Conservation (phyloP, 345 rosid species). For the Eucalyptus curtisii region DNA sequence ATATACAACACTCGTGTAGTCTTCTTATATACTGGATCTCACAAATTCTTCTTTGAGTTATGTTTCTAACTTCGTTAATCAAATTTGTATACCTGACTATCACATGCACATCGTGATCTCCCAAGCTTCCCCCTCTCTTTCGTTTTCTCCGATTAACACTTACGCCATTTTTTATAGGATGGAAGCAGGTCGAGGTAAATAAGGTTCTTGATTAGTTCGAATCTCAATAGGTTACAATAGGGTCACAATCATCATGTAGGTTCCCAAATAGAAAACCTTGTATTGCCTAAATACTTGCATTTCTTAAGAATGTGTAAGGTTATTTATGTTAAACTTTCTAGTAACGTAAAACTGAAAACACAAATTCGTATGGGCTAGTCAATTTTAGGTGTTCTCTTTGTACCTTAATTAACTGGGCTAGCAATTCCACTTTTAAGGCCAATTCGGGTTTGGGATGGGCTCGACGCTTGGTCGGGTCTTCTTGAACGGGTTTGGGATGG, state of each 20-base stretch:
- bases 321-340: background rate
- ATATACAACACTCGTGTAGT: background rate
- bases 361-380: background rate
- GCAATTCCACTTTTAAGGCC: background rate
- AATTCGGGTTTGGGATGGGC: background rate
- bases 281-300: background rate
- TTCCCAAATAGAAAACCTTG: background rate
- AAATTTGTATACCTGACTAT: background rate
- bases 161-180: background rate
- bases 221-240: background rate
- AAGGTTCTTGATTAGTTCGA: background rate
- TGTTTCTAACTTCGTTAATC: background rate
- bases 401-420: background rate
- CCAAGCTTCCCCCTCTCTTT: background rate
- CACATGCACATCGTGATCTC: background rate
- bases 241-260: background rate
- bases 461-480: background rate
- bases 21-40: background rate
- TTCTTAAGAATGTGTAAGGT: background rate
- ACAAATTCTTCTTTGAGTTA: background rate
- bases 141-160: background rate
- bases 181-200: background rate
- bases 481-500: background rate
- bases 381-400: background rate
- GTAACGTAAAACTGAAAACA: background rate